These are phyloP conservation scores for Zangia roseola DNA, from an alignment of 768 basidiomycete genomes.

Conservation along the genomic window DNA sequence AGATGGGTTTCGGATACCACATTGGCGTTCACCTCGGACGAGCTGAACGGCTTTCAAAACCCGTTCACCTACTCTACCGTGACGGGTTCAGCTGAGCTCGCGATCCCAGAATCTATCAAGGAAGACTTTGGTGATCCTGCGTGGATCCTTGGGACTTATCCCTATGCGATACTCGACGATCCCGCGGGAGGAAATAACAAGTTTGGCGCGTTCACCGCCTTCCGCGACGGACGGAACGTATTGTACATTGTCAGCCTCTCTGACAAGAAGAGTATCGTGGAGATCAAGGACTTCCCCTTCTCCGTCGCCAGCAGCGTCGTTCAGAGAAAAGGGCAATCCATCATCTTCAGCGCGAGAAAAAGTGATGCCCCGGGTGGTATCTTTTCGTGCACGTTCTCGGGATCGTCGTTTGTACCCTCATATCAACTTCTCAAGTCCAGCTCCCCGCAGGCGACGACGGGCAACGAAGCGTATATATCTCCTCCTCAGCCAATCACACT, in stretches of 20 bases:
- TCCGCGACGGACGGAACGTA: slow-evolving; percentile 33
- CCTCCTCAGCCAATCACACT: slow-evolving; percentile 49
- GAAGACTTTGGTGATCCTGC: slow-evolving; percentile 58
- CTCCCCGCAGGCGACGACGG: slow-evolving; percentile 15
- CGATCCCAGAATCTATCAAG: slow-evolving; percentile 38
- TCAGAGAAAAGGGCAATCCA: slow-evolving; percentile 20
- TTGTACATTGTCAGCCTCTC: slow-evolving; percentile 34
- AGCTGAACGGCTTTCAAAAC: slow-evolving; percentile 59
- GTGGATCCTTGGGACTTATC: slow-evolving; percentile 53
- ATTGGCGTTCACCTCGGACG: slow-evolving; percentile 65
- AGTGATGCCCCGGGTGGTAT: slow-evolving; percentile 31
- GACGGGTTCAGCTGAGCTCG: slow-evolving; percentile 28
- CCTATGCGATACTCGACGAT: slow-evolving; percentile 45
- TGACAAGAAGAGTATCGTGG: slow-evolving; percentile 21
- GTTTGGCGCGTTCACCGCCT: slow-evolving; percentile 31
- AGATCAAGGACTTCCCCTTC: slow-evolving; percentile 35
- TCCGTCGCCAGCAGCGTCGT: slow-evolving; percentile 27
- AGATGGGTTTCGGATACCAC: slow-evolving; percentile 55
- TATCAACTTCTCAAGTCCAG: slow-evolving; percentile 25
- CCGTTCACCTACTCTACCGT: slow-evolving; percentile 54
- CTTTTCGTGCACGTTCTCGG: slow-evolving; percentile 29
- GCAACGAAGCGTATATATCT: slow-evolving; percentile 39
- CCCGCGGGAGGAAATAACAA: slow-evolving; percentile 18
- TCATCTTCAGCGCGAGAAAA: slow-evolving; percentile 37
- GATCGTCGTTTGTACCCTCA: slow-evolving; percentile 23